Base-by-base conservation (phyloP, 2,329 filamentous ascomycete species). In the Verruconis gallopava region DNA sequence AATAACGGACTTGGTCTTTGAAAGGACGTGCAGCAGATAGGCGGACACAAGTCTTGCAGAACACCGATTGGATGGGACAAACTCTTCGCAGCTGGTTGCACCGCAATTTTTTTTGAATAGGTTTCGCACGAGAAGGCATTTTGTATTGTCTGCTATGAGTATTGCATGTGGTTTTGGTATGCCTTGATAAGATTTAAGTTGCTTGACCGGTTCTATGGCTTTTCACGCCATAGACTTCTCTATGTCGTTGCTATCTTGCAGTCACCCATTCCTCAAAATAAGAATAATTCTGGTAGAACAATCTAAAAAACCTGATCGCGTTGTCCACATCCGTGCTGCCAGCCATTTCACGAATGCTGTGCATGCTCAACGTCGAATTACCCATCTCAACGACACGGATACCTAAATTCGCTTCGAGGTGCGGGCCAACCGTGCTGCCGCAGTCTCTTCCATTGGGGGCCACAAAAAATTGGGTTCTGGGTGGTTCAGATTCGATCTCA, bases 371-470 rank as follows among this genome's bases (percentile, higher is more conserved):
- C 67, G 95, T 88, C 18, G 89, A 81, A 63, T 95, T 96, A 6
- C 89, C 89, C 44, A 96, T 64, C 63, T 98, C 91, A 35, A 96
- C 69, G 2, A 91, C 96, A 47, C 89, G 72, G 42, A 85, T 77
- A 43, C 91, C 91, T 52, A 96, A 67, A 45, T 80, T 79, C 18
- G 89, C 86, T 42, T 83, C 83, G 37, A 96, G 69, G 78, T 94
- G 94, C n/a, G 91, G 91, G 0, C 91, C 91, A 55, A 98, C 96
- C 25, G 91, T 98, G 66, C 83, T 89, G 44, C 91, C 91, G 60
- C 91, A 98, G 42, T 82, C 77, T 3, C 82, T 91, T 60, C 96
- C 91, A 62, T 98, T 98, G 55, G 86, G 77, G 37, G 95, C 89
- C 33, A 96, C 91, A 55, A 96, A 96, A 30, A 96, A 68, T 66